phyloP scores from a whole-genome alignment of 2,329 filamentous ascomycete genomes.

The Penicillium vulpinum region DNA sequence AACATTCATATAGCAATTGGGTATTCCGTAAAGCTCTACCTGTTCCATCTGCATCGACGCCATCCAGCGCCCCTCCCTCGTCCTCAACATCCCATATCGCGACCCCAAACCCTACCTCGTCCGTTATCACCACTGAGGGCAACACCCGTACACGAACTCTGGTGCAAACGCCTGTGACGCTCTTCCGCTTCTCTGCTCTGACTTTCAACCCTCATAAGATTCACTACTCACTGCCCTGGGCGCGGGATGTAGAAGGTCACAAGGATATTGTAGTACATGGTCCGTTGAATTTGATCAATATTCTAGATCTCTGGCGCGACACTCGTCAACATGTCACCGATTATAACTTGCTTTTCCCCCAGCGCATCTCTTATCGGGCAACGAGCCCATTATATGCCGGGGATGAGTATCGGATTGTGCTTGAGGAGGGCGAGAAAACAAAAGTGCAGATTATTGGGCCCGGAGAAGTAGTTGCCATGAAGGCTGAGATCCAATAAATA shows the following conservation, averaged over 20 bases:
- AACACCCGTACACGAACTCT: conserved; percentile 35
- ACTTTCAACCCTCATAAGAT: conserved; percentile 50
- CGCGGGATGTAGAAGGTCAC: conserved; percentile 46
- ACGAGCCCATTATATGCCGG: conserved; percentile 53
- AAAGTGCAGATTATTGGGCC: conserved; percentile 38
- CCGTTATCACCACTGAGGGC: conserved; percentile 21
- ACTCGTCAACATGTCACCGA: conserved; percentile 21
- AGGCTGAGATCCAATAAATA: conserved; percentile 35
- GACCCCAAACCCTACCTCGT: conserved; percentile 17
- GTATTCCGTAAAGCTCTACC: conserved; percentile 46
- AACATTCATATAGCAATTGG: conserved; percentile 39
- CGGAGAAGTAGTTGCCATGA: conserved; percentile 38
- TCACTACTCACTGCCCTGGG: conserved; percentile 47
- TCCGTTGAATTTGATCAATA: conserved; percentile 45
- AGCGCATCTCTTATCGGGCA: conserved; percentile 50
- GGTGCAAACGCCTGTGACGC: conserved; percentile 39
- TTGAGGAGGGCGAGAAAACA: conserved; percentile 34
- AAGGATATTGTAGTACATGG: conserved; percentile 47
- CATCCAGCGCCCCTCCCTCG: conserved; percentile 3
- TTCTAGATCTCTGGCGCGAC: conserved; percentile 48
- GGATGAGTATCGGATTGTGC: conserved; percentile 48
- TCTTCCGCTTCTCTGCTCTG: conserved; percentile 48
- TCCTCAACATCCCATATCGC: conserved; percentile 15
- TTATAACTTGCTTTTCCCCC: conserved; percentile 35
- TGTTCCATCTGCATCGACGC: conserved; percentile 8